A percentile compares a stretch with the other conserved stretches of the same genome.
phyloP scores from a whole-genome alignment of 352 stramenopile species.

The Poterioochromonas sp. region DNA sequence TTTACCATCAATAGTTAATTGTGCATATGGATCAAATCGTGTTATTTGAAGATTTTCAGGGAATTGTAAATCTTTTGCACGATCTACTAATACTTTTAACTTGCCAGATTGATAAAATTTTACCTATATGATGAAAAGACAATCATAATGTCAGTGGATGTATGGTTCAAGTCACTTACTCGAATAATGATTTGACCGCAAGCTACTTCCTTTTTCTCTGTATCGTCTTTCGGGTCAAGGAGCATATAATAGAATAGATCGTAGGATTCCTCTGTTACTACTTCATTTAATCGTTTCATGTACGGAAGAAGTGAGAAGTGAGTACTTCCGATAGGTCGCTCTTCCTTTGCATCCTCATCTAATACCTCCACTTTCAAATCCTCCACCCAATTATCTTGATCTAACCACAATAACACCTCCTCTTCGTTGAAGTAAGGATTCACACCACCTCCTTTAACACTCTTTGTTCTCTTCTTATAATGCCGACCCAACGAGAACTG shows the following conservation, averaged over 20 bases:
- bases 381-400: conserved; percentile 66
- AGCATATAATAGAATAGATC: conserved; percentile 38
- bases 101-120: conserved; percentile 50
- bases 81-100: conserved; percentile 41
- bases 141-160: neutral
- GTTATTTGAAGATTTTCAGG: neutral
- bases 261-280: conserved; percentile 38
- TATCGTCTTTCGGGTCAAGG: conserved; percentile 35
- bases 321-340: conserved; percentile 65
- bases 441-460: conserved; percentile 54
- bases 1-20: conserved; percentile 35
- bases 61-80: neutral
- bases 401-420: conserved; percentile 77
- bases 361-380: conserved; percentile 44
- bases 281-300: conserved; percentile 38
- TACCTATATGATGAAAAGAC: conserved; percentile 50
- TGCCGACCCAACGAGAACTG: conserved; percentile 60
- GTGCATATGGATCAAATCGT: conserved; percentile 47
- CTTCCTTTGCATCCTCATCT: conserved; percentile 73
- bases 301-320: conserved; percentile 45
- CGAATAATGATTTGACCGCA: conserved; percentile 33
- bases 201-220: conserved; percentile 18
- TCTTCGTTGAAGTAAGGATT: conserved; percentile 81
- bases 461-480: conserved; percentile 45
- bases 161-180: conserved; percentile 31